Evolutionary conservation across 2,329 filamentous ascomycete genomes (phyloP), one percentile per base, ranked within the genome.

Genomic region (Diaporthe nobilis): DNA sequence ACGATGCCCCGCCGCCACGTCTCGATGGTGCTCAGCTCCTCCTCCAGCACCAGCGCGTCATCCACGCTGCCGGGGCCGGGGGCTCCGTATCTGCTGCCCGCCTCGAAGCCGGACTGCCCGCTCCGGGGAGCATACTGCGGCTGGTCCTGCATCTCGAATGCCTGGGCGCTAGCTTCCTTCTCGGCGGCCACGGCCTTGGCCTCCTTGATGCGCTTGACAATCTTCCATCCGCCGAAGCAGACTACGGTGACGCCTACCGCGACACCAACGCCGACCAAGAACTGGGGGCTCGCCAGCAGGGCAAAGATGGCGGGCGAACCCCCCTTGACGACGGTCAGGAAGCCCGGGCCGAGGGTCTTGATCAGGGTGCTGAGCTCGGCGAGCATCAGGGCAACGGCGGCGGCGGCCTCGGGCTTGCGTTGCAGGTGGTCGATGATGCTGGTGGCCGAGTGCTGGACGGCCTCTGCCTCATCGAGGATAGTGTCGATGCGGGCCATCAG

Each of bases 211-310:
- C 92, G 93, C 88, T 98, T 97, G 85, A 99, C 92, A 83, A 99
- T 98, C 86, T 98, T 98, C 90, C 95, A 98, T 7, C 97, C 96
- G 72, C 97, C 97, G 76, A 99, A 95, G 83, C 97, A 96, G 80
- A 99, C 95, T 12, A 98, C 92, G 0, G 97, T 98, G n/a, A 98
- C 93, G 20, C 97, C 97, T 0, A 98, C 92, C 0, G 94, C 95
- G 20, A 98, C 92, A 58, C 96, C 94, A 0, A 94, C 95, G 5
- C 95, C 95, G 80, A 99, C 98, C 78, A 98, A 90, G 82, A 99
- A 99, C 81, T 99, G 95, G 0, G 97, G 97, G 74, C 94, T 96
- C 0, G 95, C 92, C 4, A 99, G 90, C 31, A 99, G 89, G 0
- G 93, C 94, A 80, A 98, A 96, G 28, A 98, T 92, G 10, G 94